Conservation (phyloP, 257 asterid genomes). For the Agastache rugosa region DNA sequence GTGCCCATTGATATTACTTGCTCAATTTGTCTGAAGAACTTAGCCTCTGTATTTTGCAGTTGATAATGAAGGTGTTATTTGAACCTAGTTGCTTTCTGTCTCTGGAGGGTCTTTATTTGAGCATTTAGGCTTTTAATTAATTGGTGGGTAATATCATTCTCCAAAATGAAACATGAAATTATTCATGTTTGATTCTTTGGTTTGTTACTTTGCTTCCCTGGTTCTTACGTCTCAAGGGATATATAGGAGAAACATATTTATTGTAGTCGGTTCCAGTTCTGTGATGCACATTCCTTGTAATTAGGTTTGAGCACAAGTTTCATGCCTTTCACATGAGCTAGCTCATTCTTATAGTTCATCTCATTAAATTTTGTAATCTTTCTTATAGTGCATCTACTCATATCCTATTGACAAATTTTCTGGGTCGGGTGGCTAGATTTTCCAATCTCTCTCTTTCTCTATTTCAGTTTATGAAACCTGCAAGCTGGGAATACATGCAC, state of each 20-base stretch:
- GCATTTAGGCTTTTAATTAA: constrained; percentile 8
- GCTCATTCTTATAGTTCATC: constrained; percentile 17
- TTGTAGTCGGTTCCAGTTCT: constrained; percentile 17
- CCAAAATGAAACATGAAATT: background rate
- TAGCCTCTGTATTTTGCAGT: background rate
- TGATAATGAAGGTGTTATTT: background rate
- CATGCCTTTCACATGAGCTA: constrained; percentile 4
- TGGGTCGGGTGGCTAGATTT: constrained; percentile 21
- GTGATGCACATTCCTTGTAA: constrained; percentile 12
- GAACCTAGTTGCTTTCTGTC: constrained; percentile 23
- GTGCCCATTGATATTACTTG: constrained; percentile 17
- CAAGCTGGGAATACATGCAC: constrained; percentile 92
- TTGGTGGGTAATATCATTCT: constrained; percentile 1
- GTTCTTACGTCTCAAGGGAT: constrained; percentile 1
- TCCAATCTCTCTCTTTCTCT: constrained; percentile 2
- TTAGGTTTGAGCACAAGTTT: constrained; percentile 13
- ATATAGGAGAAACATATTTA: background rate
- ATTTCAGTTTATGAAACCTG: constrained; percentile 88
- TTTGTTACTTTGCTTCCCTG: constrained; percentile 4
- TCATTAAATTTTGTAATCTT: constrained; percentile 15
- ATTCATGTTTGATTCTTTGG: background rate
- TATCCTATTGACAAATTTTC: constrained; percentile 8
- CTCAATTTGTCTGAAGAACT: background rate
- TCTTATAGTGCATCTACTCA: too few species aligned
- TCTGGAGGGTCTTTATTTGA: constrained; percentile 12